phyloP scores from a whole-genome alignment of 768 basidiomycete species.

The Boletales sp. region DNA sequence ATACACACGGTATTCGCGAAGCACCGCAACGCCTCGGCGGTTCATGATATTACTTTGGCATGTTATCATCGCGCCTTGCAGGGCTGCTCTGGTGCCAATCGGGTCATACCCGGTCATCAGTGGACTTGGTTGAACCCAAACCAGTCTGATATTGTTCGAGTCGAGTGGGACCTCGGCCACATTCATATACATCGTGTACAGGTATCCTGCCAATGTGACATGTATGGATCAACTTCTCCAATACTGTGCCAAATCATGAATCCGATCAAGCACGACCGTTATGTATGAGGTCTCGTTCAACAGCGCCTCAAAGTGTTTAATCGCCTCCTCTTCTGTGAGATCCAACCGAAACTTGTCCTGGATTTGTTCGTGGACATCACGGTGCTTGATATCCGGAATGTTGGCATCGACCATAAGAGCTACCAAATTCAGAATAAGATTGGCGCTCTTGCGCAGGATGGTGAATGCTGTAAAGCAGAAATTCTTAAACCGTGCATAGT shows the following conservation, averaged over 20 bases:
- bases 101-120: too few relatives aligned
- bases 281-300: constrained; percentile 95
- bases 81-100: too few relatives aligned
- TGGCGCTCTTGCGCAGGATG: constrained; percentile 93
- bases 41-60: too few relatives aligned
- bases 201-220: background rate
- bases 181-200: background rate
- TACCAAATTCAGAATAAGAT: constrained; percentile 93
- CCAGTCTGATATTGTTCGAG: too few relatives aligned
- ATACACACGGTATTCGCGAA: too few relatives aligned
- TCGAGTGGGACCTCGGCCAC: too few relatives aligned
- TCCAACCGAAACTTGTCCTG: constrained; percentile 96
- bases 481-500: constrained; percentile 93
- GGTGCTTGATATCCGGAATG: constrained; percentile 94
- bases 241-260: constrained; percentile 89
- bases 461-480: constrained; percentile 98
- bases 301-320: constrained; percentile 92
- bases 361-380: constrained; percentile 82
- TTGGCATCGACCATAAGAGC: constrained; percentile 97
- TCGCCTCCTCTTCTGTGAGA: constrained; percentile 93
- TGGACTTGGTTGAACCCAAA: too few relatives aligned
- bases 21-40: too few relatives aligned
- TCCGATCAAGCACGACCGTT: constrained; percentile 87
- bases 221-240: constrained; percentile 61
- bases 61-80: too few relatives aligned